phyloP scores from a whole-genome alignment of 306 rosid species.

The Quillaja saponaria region DNA sequence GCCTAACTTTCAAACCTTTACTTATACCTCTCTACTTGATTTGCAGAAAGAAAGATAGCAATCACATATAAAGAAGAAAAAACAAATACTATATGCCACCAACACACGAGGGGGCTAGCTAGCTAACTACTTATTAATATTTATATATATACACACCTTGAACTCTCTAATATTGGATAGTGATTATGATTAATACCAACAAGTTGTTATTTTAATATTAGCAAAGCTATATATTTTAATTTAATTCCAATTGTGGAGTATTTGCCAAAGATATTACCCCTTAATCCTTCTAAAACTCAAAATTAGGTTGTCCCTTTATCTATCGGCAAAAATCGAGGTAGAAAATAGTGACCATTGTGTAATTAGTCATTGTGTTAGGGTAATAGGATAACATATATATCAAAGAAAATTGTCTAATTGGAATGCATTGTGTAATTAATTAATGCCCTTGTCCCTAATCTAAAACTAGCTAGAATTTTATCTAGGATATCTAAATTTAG shows the following conservation, averaged over 20 bases:
- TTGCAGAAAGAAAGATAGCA: conserved; percentile 14
- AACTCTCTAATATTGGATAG: conserved; percentile 18
- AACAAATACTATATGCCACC: conserved; percentile 12
- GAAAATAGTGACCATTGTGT: no score
- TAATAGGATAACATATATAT: no score
- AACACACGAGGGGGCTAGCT: conserved; percentile 58
- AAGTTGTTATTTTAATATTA: no score
- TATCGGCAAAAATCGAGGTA: no score
- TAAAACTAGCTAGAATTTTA: conserved; percentile 20
- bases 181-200: conserved; percentile 23
- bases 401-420: conserved; percentile 11
- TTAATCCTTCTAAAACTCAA: no score
- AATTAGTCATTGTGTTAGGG: conserved; percentile 8
- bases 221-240: no score
- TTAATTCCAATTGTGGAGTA: no score
- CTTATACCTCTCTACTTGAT: conserved; percentile 43
- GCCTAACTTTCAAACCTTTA: conserved; percentile 46
- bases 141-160: not conserved
- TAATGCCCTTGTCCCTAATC: conserved; percentile 19
- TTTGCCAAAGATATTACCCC: no score
- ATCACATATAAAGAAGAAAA: conserved; percentile 7
- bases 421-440: conserved; percentile 30
- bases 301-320: no score
- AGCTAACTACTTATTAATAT: no score
- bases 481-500: conserved; percentile 9